Evolutionary conservation across 805 yeast genomes (phyloP).

Genomic region (Starmerella sp.): DNA sequence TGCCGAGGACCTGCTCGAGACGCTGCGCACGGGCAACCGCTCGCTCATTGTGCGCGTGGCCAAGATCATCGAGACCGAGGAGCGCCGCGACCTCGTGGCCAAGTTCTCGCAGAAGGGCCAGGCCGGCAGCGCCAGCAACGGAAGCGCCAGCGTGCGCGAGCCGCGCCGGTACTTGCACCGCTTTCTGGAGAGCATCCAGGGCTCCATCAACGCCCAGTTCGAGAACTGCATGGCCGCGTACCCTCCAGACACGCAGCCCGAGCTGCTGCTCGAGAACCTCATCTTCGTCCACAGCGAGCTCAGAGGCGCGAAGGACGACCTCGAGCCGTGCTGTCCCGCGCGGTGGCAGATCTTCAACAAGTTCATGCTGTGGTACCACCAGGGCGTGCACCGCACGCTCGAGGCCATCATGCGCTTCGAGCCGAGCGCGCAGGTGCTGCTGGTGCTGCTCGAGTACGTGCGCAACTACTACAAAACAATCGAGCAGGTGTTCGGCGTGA

Average conservation of each 20-base stretch:
- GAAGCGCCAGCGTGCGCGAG: not conserved
- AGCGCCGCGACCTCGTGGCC: slow-evolving; percentile 57
- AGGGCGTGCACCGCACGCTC: slow-evolving; percentile 52
- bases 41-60: slow-evolving; percentile 60
- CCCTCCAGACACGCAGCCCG: slow-evolving; percentile 36
- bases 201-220: slow-evolving; percentile 56
- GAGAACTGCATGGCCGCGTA: slow-evolving; percentile 49
- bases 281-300: slow-evolving; percentile 81
- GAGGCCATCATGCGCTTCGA: slow-evolving; percentile 50
- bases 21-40: slow-evolving; percentile 54
- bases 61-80: slow-evolving; percentile 71
- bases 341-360: slow-evolving; percentile 62
- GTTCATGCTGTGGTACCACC: slow-evolving; percentile 56
- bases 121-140: not conserved
- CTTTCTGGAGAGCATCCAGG: slow-evolving; percentile 48
- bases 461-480: slow-evolving; percentile 49
- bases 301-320: slow-evolving; percentile 47
- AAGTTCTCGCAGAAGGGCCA: slow-evolving; percentile 29
- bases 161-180: slow-evolving; percentile 40
- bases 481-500: slow-evolving; percentile 40
- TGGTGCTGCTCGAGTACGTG: slow-evolving; percentile 68
- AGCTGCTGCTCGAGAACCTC: slow-evolving; percentile 55
- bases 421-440: slow-evolving; percentile 67
- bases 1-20: slow-evolving; percentile 61
- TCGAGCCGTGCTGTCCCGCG: slow-evolving; percentile 51